Base-by-base conservation (phyloP, 331 rosid species). In the Saraca asoca region DNA sequence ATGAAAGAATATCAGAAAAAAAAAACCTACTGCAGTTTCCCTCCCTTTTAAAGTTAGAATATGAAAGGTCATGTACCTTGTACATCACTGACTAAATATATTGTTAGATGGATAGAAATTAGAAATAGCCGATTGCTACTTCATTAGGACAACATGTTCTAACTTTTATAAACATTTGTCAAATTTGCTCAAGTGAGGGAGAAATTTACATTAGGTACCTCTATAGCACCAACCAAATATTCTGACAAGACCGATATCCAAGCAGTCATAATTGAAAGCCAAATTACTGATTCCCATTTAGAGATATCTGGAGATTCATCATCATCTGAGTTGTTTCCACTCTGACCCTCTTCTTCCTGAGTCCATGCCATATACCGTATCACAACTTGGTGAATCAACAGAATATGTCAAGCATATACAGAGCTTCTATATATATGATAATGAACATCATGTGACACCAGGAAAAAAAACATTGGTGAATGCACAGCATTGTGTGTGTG, bases 231-330 rank as follows among this genome's bases (percentile, higher is more conserved):
- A 58, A 91, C 96, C 61, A 83, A 71, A 65, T 88, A 86, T 77
- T 85, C 91, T 6, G 95, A 86, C 64, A 91, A 68, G 62, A 88
- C 34, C 29, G 96, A 83, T 77, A 88, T 81, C 85, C 90, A 83
- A 64, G 74, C 76, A 8, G 95, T 91, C 85, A 91, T 74, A 70
- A 91, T 77, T 12, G 48, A 75, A 73, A 91, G 94, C 97, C 95
- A 91, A 53, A 82, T 74, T 73, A 88, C 53, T 49, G 95, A 82
- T 79, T 88, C 94, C 91, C 95, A 91, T 77, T 82, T 88, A 51
- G 88, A 82, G 46, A 91, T 85, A 78, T 88, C 88, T 0, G 95
- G 86, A 69, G 74, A 55, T 72, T 86, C 95, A 51, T 73, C 77
- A 0, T 85, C 86, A 20, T 79, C 80, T 39, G 64, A 11, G 72